Conservation (phyloP, 306 rosid genomes). For the Alnus glutinosa region DNA sequence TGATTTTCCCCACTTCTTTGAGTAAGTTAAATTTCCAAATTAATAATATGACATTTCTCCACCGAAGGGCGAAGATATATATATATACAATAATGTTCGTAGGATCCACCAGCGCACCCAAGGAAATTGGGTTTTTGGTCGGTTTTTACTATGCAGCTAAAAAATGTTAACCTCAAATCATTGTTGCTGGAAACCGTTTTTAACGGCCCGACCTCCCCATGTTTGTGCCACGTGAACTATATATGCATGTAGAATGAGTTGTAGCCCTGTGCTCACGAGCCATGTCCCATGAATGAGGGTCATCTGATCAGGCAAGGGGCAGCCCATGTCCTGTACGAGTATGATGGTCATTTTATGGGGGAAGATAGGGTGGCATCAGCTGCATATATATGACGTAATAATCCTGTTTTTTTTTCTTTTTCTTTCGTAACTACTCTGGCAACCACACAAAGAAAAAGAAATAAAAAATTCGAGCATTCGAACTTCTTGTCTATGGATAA, state of each 20-base stretch:
- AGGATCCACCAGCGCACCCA: too few relatives aligned
- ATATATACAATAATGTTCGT: too few relatives aligned
- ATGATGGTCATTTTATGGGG: background rate
- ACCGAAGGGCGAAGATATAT: too few relatives aligned
- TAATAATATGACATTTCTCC: too few relatives aligned
- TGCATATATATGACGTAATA: background rate
- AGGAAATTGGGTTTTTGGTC: too few relatives aligned
- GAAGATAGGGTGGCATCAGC: background rate
- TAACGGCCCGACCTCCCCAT: constrained; percentile 57
- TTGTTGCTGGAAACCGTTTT: constrained; percentile 23
- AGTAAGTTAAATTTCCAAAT: too few relatives aligned
- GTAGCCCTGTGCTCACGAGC: constrained; percentile 36
- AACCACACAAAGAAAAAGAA: constrained; percentile 12
- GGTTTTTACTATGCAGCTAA: background rate
- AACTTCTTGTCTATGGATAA: constrained; percentile 5
- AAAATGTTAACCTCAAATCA: background rate
- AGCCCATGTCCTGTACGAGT: constrained; percentile 16
- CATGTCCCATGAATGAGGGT: constrained; percentile 44
- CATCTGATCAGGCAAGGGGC: constrained; percentile 31
- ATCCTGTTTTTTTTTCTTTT: background rate
- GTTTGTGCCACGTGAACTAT: constrained; percentile 67
- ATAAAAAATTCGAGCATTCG: background rate
- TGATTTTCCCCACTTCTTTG: too few relatives aligned
- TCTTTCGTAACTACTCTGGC: background rate
- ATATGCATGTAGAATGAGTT: constrained; percentile 45